A percentile compares a stretch with the other conserved stretches of the same genome.
These are phyloP conservation scores for Lactifluus rugatus DNA, from an alignment of 768 basidiomycete genomes.

Conservation along the genomic window DNA sequence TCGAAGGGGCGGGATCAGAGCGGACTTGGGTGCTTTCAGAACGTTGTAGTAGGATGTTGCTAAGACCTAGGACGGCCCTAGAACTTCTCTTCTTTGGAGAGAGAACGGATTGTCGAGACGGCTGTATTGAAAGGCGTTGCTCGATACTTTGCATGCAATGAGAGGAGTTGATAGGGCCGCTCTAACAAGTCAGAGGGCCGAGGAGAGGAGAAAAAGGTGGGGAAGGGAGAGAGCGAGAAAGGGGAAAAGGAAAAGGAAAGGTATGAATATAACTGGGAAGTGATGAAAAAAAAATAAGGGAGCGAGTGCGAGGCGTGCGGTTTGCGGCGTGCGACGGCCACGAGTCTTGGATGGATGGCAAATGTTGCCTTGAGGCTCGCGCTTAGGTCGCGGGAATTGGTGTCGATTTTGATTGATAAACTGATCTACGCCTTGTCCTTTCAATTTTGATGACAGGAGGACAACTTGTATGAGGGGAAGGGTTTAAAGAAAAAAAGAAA, in stretches of 20 bases:
- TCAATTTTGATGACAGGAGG: not conserved
- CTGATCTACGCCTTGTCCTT: not conserved
- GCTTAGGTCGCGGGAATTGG: constrained; percentile 18
- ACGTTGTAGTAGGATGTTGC: constrained; percentile 28
- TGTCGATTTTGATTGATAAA: not conserved
- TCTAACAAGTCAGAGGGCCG: constrained; percentile 22
- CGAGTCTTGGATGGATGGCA: constrained; percentile 26
- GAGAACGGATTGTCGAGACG: constrained; percentile 22
- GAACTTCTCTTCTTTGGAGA: constrained; percentile 32
- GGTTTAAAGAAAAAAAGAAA: not conserved
- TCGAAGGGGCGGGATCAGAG: constrained; percentile 23
- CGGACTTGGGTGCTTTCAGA: constrained; percentile 20
- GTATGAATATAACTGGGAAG: constrained; percentile 13
- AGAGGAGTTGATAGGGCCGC: constrained; percentile 22
- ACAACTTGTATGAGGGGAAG: not conserved
- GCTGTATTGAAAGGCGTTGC: constrained; percentile 26
- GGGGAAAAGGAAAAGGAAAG: constrained; percentile 19
- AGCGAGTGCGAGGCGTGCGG: constrained; percentile 24
- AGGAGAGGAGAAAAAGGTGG: constrained; percentile 21
- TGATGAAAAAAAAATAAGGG: constrained; percentile 21
- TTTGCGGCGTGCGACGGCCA: constrained; percentile 29
- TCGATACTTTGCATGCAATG: constrained; percentile 38
- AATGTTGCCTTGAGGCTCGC: constrained; percentile 16
- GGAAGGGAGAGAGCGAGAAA: constrained; percentile 23
- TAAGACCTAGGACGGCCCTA: constrained; percentile 40